phyloP scores from a whole-genome alignment of 768 basidiomycete genomes.

The Gymnopilus junonius region DNA sequence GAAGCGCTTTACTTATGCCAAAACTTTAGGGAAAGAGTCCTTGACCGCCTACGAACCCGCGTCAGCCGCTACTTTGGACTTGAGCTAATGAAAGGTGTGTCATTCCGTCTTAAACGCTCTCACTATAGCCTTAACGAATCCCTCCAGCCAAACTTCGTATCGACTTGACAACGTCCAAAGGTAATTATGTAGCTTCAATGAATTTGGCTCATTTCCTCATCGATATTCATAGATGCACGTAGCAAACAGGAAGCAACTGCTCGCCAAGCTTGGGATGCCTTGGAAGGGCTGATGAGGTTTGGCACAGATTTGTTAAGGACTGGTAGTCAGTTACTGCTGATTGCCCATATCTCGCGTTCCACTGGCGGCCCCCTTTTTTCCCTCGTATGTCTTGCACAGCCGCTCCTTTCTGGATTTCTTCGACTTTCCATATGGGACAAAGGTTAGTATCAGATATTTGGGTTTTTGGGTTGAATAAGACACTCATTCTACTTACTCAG shows the following conservation, averaged over 20 bases:
- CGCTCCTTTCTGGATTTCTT: constrained; percentile 26
- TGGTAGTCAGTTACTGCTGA: constrained; percentile 33
- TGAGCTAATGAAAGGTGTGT: neutral
- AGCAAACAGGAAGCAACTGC: constrained; percentile 17
- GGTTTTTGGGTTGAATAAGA: neutral
- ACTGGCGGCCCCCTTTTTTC: constrained; percentile 38
- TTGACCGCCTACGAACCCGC: neutral
- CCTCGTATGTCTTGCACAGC: constrained; percentile 35
- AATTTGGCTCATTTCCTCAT: neutral
- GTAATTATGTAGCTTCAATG: neutral
- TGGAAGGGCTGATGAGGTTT: constrained; percentile 27
- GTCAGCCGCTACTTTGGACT: neutral
- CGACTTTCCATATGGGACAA: constrained; percentile 29
- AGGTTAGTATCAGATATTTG: constrained; percentile 22
- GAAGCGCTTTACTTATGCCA: neutral
- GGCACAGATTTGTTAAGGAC: constrained; percentile 20
- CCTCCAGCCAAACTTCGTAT: neutral
- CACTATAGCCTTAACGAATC: neutral
- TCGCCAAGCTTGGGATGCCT: constrained; percentile 28
- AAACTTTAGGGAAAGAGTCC: neutral
- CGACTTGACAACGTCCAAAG: neutral
- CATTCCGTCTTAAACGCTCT: too few relatives aligned
- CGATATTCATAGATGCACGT: constrained; percentile 13
- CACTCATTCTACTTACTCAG: constrained; percentile 13
- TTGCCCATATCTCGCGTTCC: constrained; percentile 31